phyloP scores from a whole-genome alignment of 2,329 filamentous ascomycete genomes.

The Colletotrichum salicis region DNA sequence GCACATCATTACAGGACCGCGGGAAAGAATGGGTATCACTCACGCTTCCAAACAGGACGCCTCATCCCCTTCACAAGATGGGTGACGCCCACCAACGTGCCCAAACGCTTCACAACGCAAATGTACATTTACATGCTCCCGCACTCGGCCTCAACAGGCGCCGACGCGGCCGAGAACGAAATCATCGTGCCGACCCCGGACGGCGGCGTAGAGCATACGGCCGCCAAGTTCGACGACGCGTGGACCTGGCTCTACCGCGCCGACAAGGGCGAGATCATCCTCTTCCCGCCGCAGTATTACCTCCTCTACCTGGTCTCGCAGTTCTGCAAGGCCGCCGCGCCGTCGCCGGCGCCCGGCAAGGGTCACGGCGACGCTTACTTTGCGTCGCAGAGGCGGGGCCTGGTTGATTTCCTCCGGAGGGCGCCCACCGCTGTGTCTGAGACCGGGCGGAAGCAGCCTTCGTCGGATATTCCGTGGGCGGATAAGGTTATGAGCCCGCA shows the following conservation, averaged over 20 bases:
- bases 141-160: slow-evolving; percentile 50
- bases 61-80: slow-evolving; percentile 89
- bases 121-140: slow-evolving; percentile 97
- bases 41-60: slow-evolving; percentile 54
- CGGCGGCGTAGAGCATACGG: slow-evolving; percentile 73
- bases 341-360: slow-evolving; percentile 38
- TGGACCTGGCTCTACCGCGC: slow-evolving; percentile 76
- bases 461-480: slow-evolving; percentile 62
- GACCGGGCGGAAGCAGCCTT: slow-evolving; percentile 51
- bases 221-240: slow-evolving; percentile 80
- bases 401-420: slow-evolving; percentile 64
- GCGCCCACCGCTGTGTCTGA: slow-evolving; percentile 55
- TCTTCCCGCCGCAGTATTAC: slow-evolving; percentile 92
- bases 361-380: slow-evolving; percentile 48
- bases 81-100: slow-evolving; percentile 81
- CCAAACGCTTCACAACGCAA: slow-evolving; percentile 88
- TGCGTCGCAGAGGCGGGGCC: slow-evolving; percentile 59
- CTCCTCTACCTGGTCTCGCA: slow-evolving; percentile 69
- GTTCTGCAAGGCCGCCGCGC: slow-evolving; percentile 57
- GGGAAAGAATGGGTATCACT: neutral
- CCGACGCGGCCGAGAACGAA: slow-evolving; percentile 54
- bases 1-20: neutral
- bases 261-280: slow-evolving; percentile 73
- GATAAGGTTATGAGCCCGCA: slow-evolving; percentile 72
- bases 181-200: slow-evolving; percentile 77